These are phyloP conservation scores for Saccharomyces jurei DNA, from an alignment of 805 yeast genomes.

Conservation along the genomic window DNA sequence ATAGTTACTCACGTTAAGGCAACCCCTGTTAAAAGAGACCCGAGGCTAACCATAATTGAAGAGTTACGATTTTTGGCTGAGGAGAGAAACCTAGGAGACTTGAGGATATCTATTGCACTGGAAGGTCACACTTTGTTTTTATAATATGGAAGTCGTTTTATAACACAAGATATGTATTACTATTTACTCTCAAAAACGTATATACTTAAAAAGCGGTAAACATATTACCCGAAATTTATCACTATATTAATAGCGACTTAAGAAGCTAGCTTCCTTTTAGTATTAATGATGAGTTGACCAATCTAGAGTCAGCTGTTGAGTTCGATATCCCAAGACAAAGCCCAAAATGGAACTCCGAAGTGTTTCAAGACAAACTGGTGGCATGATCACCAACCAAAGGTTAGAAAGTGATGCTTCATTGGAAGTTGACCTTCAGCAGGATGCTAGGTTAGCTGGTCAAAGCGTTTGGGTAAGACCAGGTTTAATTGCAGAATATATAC, in stretches of 20 bases:
- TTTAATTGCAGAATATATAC: conserved; percentile 39
- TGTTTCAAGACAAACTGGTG: not conserved
- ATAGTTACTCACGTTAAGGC: conserved; percentile 51
- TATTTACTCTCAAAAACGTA: not conserved
- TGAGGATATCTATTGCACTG: conserved; percentile 23
- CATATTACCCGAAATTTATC: not conserved
- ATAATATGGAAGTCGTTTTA: not conserved
- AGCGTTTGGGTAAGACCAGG: conserved; percentile 5
- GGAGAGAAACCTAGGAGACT: conserved; percentile 31
- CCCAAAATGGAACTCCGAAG: not conserved
- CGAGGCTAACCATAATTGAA: conserved; percentile 45
- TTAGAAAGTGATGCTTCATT: not conserved
- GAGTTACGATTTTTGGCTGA: conserved; percentile 39
- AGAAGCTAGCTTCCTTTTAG: not conserved
- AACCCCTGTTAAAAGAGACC: conserved; percentile 37
- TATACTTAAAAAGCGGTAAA: not conserved
- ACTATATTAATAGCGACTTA: not conserved
- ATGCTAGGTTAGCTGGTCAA: not conserved
- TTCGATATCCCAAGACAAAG: not conserved
- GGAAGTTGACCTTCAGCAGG: not conserved
- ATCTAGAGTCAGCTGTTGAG: not conserved
- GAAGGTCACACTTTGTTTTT: conserved; percentile 16
- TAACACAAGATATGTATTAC: not conserved
- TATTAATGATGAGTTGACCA: not conserved
- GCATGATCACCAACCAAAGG: not conserved